A percentile compares a stretch with the other conserved stretches of the same genome.
Conservation (phyloP, 2,329 filamentous ascomycete species). For the Colletotrichum scovillei region DNA sequence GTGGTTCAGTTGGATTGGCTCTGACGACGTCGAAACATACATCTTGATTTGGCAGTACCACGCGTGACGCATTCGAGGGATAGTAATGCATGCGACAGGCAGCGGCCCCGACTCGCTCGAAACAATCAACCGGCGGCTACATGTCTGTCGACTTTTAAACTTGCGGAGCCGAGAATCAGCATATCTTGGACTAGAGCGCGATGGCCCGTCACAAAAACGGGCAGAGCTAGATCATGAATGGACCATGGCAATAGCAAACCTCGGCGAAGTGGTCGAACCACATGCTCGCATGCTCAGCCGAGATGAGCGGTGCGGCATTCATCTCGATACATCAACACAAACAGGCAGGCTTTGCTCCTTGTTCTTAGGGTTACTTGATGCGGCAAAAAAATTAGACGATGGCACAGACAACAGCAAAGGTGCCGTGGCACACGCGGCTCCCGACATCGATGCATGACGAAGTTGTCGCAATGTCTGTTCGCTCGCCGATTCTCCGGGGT, state of each 20-base stretch:
- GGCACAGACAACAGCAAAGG: background rate
- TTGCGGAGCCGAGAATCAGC: background rate
- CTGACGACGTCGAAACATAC: background rate
- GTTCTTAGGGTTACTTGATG: background rate
- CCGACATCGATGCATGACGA: slow-evolving; percentile 1
- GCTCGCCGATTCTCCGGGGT: background rate
- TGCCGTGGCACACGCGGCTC: background rate
- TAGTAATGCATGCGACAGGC: background rate
- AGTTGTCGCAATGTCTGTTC: background rate
- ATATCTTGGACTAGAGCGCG: background rate
- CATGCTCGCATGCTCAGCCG: slow-evolving; percentile 1
- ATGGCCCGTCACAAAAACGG: background rate
- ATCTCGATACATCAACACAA: background rate
- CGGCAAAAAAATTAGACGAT: background rate
- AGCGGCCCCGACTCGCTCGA: background rate
- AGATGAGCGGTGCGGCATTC: background rate
- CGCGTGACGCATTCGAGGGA: background rate
- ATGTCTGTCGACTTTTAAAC: background rate
- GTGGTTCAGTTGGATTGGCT: background rate
- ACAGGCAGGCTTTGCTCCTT: background rate
- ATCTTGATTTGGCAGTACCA: background rate
- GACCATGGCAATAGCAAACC: background rate
- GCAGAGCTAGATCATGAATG: background rate
- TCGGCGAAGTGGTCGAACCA: background rate
- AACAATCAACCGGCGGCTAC: background rate